Evolutionary conservation across 1,284 basidiomycete species (phyloP), one percentile per base, ranked within the genome.

Genomic region (Marasmius fiardii): DNA sequence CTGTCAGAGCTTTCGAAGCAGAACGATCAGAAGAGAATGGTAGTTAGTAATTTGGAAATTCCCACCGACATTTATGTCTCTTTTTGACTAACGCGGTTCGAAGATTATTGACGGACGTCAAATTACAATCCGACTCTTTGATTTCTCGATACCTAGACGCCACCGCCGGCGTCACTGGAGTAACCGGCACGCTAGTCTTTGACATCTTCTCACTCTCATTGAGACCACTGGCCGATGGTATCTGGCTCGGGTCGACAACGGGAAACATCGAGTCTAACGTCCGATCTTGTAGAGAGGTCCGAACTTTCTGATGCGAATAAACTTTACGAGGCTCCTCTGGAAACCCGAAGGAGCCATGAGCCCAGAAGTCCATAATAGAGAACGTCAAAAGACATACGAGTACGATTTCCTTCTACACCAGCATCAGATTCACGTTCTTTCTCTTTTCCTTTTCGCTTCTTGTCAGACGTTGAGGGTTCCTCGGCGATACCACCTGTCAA

Each of bases 221-320:
- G 59, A 65, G n/a, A 56, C 67, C 55, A n/a, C n/a, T n/a, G n/a
- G n/a, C n/a, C n/a, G n/a, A n/a, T 57, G 65, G 50, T 45, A 77
- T 60, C 60, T 79, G 80, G 8, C 74, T 71, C 14, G 81, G 80
- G 59, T 83, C 81, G 39, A 72, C 62, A 20, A 88, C 75, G 2
- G 87, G 83, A 57, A 96, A 87, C 92, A 97, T 97, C 0, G 93
- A 93, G 64, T 98, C 95, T 11, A 99, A 81, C 0, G 95, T 98
- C 43, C 94, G 83, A 56, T 95, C 90, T 51, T 87, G 79, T 14
- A 88, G 76, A 18, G 96, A 97, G 6, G 93, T 95, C 51, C 97
- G 85, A 48, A 99, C 90, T 77, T 97, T 93, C 67, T 95, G 88
- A 52, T 98, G 91, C 0, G 96, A 91, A 55, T 79, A 75, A 1